Evolutionary conservation across 2,329 filamentous ascomycete genomes (phyloP).

Genomic region (Colletotrichum sp.): DNA sequence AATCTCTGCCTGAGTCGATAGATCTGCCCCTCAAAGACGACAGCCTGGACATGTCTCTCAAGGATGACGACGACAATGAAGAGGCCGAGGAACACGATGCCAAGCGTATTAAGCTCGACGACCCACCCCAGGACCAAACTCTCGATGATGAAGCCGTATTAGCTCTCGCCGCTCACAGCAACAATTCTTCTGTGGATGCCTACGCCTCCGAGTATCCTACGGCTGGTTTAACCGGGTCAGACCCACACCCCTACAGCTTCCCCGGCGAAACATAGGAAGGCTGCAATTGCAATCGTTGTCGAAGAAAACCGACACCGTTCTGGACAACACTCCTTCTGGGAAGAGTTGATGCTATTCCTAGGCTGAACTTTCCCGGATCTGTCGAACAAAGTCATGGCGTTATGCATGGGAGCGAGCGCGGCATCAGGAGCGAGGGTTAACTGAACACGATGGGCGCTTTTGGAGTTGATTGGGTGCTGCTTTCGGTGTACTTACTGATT

Average conservation of each 20-base stretch:
- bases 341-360: neutral
- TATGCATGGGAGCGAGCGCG: conserved; percentile 14
- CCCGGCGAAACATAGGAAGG: conserved; percentile 38
- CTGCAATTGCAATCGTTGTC: neutral
- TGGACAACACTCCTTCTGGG: neutral
- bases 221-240: conserved; percentile 8
- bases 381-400: conserved; percentile 4
- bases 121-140: conserved; percentile 34
- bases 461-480: neutral
- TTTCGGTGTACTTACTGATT: neutral
- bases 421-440: conserved; percentile 8
- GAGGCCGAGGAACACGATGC: conserved; percentile 18
- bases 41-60: conserved; percentile 28
- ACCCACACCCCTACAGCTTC: conserved; percentile 40
- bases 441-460: conserved; percentile 12
- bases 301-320: neutral
- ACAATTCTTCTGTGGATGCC: conserved; percentile 37
- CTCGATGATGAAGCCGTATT: conserved; percentile 56
- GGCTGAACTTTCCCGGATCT: neutral
- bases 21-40: conserved; percentile 16
- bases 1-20: conserved; percentile 1
- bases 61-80: conserved; percentile 30
- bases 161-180: conserved; percentile 50
- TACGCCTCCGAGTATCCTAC: conserved; percentile 48
- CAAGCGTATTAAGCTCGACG: conserved; percentile 34